phyloP scores from a whole-genome alignment of 768 basidiomycete species.

The Pseudohyphozyma bogoriensis region DNA sequence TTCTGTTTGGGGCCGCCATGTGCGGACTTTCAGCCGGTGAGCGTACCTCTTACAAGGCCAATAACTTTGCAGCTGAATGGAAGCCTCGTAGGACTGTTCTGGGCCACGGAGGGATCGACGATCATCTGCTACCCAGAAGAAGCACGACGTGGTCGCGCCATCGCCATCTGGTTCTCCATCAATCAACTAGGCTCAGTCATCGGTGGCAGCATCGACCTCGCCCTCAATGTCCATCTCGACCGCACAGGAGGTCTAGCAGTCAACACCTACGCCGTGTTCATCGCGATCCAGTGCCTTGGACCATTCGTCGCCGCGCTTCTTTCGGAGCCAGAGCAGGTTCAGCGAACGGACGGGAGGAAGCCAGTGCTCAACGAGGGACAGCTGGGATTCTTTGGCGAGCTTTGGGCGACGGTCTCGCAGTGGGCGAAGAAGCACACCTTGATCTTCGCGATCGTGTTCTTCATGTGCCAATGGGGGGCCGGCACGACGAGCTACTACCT shows the following conservation, averaged over 20 bases:
- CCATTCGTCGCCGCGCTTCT: not conserved
- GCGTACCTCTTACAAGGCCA: too few species aligned
- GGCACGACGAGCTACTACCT: not conserved
- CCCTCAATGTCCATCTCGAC: constrained; percentile 23
- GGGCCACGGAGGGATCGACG: constrained; percentile 31
- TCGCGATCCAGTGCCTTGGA: not conserved
- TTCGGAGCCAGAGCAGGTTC: not conserved
- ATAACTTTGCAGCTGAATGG: too few species aligned
- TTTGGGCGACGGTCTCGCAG: not conserved
- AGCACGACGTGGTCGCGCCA: constrained; percentile 29
- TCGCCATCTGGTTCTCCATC: constrained; percentile 31
- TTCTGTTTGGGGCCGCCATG: constrained; percentile 30
- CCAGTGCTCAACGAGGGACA: not conserved
- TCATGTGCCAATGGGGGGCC: not conserved
- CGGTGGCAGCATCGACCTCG: constrained; percentile 33
- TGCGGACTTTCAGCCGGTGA: constrained; percentile 34
- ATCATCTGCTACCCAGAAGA: constrained; percentile 34
- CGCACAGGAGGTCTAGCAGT: not conserved
- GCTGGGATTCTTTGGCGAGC: not conserved
- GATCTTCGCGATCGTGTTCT: not conserved
- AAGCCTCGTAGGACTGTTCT: too few species aligned
- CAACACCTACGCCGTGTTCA: not conserved
- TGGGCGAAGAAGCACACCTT: not conserved
- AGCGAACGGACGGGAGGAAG: not conserved
- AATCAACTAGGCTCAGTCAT: constrained; percentile 20